A percentile compares a stretch with the other conserved stretches of the same genome.
These are phyloP conservation scores for Fraxinus xanthoxyloides DNA, from an alignment of 305 asterid species.

Conservation along the genomic window DNA sequence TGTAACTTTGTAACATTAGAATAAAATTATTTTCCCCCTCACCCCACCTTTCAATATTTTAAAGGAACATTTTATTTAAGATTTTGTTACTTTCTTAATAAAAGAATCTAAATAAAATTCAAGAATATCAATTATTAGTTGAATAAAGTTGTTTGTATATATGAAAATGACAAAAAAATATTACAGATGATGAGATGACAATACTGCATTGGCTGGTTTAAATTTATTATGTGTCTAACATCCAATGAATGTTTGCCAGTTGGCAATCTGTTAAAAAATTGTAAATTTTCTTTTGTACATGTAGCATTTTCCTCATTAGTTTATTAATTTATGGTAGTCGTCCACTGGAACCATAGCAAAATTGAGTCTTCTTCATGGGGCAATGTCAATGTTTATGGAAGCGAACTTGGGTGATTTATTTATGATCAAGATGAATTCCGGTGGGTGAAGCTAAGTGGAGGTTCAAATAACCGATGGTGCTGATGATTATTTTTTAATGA, in stretches of 20 bases:
- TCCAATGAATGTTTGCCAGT: not conserved
- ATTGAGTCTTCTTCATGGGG: not conserved
- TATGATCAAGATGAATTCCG: not conserved
- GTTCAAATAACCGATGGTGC: not conserved
- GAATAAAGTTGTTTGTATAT: not conserved
- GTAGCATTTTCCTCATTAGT: not conserved
- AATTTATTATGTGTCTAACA: not conserved
- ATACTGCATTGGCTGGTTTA: not conserved
- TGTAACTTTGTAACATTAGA: constrained; percentile 27
- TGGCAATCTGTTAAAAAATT: not conserved
- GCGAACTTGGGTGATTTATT: not conserved
- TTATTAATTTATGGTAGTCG: not conserved
- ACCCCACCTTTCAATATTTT: not conserved
- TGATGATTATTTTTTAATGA: not conserved
- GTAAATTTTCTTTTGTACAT: not conserved
- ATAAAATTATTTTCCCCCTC: not conserved
- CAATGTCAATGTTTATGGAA: not conserved
- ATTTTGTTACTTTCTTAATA: not conserved
- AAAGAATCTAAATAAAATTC: not conserved
- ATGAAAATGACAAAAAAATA: not conserved
- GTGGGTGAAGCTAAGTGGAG: not conserved
- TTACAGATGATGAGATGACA: not conserved
- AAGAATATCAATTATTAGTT: not conserved
- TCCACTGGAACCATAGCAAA: not conserved
- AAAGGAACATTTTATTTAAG: not conserved